These are phyloP conservation scores for Yamadazyma endophytica DNA, from an alignment of 805 yeast species.

Conservation along the genomic window DNA sequence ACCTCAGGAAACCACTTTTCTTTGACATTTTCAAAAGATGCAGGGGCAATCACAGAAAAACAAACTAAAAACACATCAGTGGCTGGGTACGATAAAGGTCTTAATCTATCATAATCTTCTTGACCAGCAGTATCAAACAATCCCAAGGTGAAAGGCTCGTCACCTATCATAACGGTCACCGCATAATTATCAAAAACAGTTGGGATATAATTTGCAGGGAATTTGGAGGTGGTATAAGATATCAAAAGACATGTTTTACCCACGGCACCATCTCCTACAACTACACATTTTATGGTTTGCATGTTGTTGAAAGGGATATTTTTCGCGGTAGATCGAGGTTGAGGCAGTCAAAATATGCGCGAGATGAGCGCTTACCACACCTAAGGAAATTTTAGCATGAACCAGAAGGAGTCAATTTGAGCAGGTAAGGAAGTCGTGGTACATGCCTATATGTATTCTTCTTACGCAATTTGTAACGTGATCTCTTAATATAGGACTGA, in stretches of 20 bases:
- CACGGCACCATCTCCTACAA: constrained; percentile 99
- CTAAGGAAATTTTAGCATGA: too few species aligned
- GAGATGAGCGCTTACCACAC: too few species aligned
- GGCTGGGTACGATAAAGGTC: constrained; percentile 95
- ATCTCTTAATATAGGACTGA: too few species aligned
- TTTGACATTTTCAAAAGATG: constrained; percentile 94
- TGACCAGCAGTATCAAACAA: constrained; percentile 98
- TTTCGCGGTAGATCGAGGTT: too few species aligned
- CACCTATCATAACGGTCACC: constrained; percentile 93
- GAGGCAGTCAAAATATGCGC: too few species aligned
- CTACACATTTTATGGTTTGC: constrained; percentile 87
- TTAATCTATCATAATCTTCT: constrained; percentile 96
- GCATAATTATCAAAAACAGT: constrained; percentile 97
- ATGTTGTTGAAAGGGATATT: too few species aligned
- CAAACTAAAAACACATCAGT: constrained; percentile 96
- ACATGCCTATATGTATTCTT: too few species aligned
- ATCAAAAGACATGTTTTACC: constrained; percentile 95
- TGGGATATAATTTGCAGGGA: constrained; percentile 97
- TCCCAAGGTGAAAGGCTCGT: constrained; percentile 97
- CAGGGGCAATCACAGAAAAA: constrained; percentile 94
- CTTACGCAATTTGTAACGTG: too few species aligned
- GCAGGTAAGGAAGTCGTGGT: too few species aligned
- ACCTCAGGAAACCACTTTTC: constrained; percentile 99
- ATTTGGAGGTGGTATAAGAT: constrained; percentile 93
- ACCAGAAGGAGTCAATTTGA: too few species aligned